Evolutionary conservation across 208 protist genomes (phyloP).

Genomic region (Herpetomonas tarakana): DNA sequence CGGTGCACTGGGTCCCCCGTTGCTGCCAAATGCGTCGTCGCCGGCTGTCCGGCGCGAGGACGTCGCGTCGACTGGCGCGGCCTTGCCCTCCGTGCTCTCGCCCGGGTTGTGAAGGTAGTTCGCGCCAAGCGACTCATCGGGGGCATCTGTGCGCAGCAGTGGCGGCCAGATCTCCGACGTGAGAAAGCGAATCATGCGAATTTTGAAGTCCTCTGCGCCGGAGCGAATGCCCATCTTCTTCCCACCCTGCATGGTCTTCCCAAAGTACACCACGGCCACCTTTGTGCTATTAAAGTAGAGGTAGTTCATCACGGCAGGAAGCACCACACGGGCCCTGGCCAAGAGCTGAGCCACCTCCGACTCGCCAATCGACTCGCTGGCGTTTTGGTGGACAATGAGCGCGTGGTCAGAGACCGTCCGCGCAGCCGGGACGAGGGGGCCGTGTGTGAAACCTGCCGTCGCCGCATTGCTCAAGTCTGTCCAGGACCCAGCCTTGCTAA

Average conservation of each 20-base stretch:
- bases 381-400: constrained; percentile 62
- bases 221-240: constrained; percentile 33
- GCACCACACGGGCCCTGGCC: constrained; percentile 29
- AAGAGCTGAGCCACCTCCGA: constrained; percentile 33
- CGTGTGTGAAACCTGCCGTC: background rate
- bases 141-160: constrained; percentile 58
- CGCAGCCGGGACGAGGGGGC: background rate
- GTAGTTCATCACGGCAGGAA: constrained; percentile 68
- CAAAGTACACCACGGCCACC: constrained; percentile 60
- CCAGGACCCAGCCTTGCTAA: constrained; percentile 4
- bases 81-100: background rate
- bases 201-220: constrained; percentile 63
- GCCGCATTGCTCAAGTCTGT: constrained; percentile 10
- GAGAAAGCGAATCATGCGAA: constrained; percentile 56
- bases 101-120: constrained; percentile 6
- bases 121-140: constrained; percentile 47
- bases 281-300: constrained; percentile 52
- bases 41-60: too few species aligned
- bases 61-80: background rate
- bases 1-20: background rate
- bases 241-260: constrained; percentile 33
- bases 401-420: constrained; percentile 14
- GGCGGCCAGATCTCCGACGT: constrained; percentile 66
- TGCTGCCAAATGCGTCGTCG: too few species aligned
- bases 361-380: constrained; percentile 18